Conservation (phyloP, 2,329 filamentous ascomycete species). For the Chrysosphaeria jannelii region DNA sequence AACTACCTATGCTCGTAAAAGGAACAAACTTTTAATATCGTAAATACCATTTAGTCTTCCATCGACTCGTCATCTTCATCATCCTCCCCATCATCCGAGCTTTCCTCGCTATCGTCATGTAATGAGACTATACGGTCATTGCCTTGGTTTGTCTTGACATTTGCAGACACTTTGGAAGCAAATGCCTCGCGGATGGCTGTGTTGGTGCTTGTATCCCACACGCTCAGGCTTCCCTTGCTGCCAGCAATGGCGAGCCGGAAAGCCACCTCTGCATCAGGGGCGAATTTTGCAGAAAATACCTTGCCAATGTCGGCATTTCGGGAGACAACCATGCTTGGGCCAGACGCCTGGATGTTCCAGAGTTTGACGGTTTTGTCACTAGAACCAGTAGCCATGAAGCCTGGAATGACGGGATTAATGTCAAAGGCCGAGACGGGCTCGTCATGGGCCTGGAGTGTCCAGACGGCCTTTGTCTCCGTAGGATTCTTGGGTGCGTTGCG, state of each 20-base stretch:
- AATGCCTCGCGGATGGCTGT: slow-evolving; percentile 61
- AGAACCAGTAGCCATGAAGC: slow-evolving; percentile 77
- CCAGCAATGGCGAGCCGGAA: slow-evolving; percentile 84
- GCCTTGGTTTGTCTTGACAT: slow-evolving; percentile 26
- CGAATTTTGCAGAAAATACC: slow-evolving; percentile 76
- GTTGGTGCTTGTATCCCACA: slow-evolving; percentile 95
- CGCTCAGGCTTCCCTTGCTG: slow-evolving; percentile 71
- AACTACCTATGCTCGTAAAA: too few species aligned
- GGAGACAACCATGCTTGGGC: slow-evolving; percentile 70
- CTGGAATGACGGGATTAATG: slow-evolving; percentile 66
- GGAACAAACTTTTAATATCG: too few species aligned
- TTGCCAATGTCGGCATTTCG: slow-evolving; percentile 83
- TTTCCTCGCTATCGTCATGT: slow-evolving; percentile 18
- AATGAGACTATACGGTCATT: slow-evolving; percentile 55
- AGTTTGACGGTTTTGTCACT: slow-evolving; percentile 89
- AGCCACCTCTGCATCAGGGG: slow-evolving; percentile 65
- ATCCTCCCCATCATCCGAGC: slow-evolving; percentile 15
- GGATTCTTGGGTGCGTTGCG: slow-evolving; percentile 47
- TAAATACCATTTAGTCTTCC: slow-evolving; percentile 20
- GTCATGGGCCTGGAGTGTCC: slow-evolving; percentile 89
- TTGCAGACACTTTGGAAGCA: slow-evolving; percentile 30
- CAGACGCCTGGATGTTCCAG: slow-evolving; percentile 63
- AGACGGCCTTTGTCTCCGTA: slow-evolving; percentile 52
- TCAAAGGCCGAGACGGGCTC: slow-evolving; percentile 78
- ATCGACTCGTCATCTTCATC: slow-evolving; percentile 18